Conservation (phyloP, 2,329 filamentous ascomycete genomes). For the Diaporthe helianthi region DNA sequence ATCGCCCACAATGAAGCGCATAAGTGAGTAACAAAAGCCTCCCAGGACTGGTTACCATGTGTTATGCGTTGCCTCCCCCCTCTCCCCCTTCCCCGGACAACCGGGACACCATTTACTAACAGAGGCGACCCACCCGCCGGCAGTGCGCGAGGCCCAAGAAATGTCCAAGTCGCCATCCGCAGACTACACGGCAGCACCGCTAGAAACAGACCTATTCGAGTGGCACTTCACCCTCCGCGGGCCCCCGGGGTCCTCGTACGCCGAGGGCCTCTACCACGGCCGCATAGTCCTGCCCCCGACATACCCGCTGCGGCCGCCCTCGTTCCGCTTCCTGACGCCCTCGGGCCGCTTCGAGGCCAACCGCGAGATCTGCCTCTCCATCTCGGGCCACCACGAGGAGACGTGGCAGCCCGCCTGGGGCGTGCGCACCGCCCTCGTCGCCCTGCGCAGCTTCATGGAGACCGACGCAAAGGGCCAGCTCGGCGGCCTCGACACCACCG, state of each 20-base stretch:
- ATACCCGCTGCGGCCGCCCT: constrained; percentile 90
- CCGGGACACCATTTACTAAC: background rate
- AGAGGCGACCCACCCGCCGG: background rate
- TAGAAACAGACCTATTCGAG: constrained; percentile 92
- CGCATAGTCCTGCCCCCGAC: constrained; percentile 88
- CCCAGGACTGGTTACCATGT: too few relatives aligned
- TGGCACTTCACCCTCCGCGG: constrained; percentile 99
- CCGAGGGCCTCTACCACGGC: constrained; percentile 88
- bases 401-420: constrained; percentile 99
- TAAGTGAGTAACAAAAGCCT: constrained; percentile 61
- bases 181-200: constrained; percentile 84
- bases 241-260: constrained; percentile 81
- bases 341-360: constrained; percentile 95
- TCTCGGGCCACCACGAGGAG: constrained; percentile 95
- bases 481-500: constrained; percentile 82
- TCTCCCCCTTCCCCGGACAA: too few relatives aligned
- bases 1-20: constrained; percentile 84
- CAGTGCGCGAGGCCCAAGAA: constrained; percentile 90
- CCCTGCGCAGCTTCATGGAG: constrained; percentile 90
- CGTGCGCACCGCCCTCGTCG: constrained; percentile 83
- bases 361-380: constrained; percentile 93
- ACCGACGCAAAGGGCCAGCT: constrained; percentile 87
- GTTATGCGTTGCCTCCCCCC: too few relatives aligned
- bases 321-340: constrained; percentile 94
- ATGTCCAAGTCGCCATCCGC: constrained; percentile 80